phyloP scores from a whole-genome alignment of 768 basidiomycete species.

The Suillus spraguei region DNA sequence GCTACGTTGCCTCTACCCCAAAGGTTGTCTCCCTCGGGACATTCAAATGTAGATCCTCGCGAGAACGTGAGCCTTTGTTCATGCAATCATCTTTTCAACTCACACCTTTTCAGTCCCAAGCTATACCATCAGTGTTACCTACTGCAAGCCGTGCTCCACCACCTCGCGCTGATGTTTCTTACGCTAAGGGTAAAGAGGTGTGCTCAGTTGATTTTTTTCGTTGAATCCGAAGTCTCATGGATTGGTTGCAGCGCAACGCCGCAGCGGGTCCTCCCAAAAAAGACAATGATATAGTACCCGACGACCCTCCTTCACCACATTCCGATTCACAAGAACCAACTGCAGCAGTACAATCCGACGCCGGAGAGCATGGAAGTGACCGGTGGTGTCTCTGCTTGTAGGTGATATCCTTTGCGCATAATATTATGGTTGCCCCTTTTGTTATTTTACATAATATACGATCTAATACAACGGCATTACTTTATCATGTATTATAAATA shows the following conservation, averaged over 20 bases:
- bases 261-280: background rate
- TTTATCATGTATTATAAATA: background rate
- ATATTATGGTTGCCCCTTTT: background rate
- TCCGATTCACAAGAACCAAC: background rate
- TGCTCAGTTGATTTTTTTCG: background rate
- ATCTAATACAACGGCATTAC: conserved; percentile 26
- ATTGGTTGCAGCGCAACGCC: background rate
- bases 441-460: conserved; percentile 20
- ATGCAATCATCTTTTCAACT: background rate
- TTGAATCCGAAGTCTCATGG: background rate
- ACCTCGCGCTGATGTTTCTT: background rate
- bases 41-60: background rate
- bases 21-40: background rate
- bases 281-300: background rate
- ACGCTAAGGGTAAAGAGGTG: background rate
- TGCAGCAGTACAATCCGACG: background rate
- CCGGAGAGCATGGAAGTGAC: background rate
- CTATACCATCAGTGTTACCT: no score
- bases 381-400: background rate
- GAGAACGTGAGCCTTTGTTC: background rate
- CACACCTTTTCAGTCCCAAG: background rate
- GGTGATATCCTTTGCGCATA: background rate
- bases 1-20: background rate
- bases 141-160: background rate
- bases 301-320: background rate